Percentiles rank a stretch among this genome's conserved stretches.
phyloP scores from a whole-genome alignment of 148 eudicot genomes.

The Diospyros kaki region DNA sequence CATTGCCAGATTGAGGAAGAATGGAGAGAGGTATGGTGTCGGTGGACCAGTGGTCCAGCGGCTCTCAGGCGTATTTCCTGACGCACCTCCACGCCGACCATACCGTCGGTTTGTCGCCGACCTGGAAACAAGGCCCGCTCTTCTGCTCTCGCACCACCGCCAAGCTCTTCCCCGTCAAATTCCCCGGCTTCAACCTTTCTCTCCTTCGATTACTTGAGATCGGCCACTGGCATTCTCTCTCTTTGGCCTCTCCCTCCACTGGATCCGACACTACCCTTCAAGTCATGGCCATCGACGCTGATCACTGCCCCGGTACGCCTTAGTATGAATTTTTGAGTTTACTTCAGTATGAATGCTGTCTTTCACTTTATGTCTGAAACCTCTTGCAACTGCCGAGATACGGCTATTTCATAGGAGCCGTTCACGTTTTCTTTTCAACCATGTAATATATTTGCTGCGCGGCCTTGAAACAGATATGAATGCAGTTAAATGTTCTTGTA shows the following conservation, averaged over 20 bases:
- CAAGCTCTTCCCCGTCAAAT: slow-evolving; percentile 56
- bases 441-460: too few relatives aligned
- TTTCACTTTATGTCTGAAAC: too few relatives aligned
- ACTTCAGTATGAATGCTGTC: too few relatives aligned
- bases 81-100: slow-evolving; percentile 90
- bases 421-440: too few relatives aligned
- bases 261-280: slow-evolving; percentile 21
- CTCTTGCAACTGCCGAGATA: too few relatives aligned
- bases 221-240: slow-evolving; percentile 53
- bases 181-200: slow-evolving; percentile 58
- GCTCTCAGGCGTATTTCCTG: slow-evolving; percentile 71
- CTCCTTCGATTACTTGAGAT: slow-evolving; percentile 42
- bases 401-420: too few relatives aligned
- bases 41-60: slow-evolving; percentile 59
- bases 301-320: slow-evolving; percentile 71
- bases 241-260: slow-evolving; percentile 49
- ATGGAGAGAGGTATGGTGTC: slow-evolving; percentile 87
- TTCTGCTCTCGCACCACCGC: slow-evolving; percentile 74
- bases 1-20: background rate
- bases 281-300: slow-evolving; percentile 59
- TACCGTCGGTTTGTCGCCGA: slow-evolving; percentile 52
- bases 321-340: too few relatives aligned
- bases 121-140: slow-evolving; percentile 61
- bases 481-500: too few relatives aligned
- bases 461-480: too few relatives aligned